Conservation (phyloP, 805 yeast species). For the Grigorovia yakushimaensis region DNA sequence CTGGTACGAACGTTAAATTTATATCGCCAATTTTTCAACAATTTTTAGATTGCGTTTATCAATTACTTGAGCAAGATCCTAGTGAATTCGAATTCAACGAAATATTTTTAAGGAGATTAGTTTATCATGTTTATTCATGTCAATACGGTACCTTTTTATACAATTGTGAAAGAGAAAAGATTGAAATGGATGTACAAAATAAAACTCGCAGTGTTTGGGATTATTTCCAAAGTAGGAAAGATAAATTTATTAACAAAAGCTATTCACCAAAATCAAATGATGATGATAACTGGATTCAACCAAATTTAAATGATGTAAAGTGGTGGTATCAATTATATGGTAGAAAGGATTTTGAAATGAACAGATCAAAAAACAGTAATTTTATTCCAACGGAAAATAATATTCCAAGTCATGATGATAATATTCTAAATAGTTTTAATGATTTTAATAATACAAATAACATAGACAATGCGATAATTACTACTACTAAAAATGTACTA, state of each 20-base stretch:
- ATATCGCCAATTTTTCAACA: slow-evolving; percentile 94
- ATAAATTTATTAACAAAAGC: slow-evolving; percentile 53
- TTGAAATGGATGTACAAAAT: slow-evolving; percentile 31
- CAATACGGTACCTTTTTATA: slow-evolving; percentile 88
- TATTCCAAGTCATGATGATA: not conserved
- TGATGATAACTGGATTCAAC: slow-evolving; percentile 36
- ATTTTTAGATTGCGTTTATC: slow-evolving; percentile 83
- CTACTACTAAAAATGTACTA: slow-evolving; percentile 4
- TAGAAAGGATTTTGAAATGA: slow-evolving; percentile 59
- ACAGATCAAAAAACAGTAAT: slow-evolving; percentile 12
- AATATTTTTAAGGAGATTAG: slow-evolving; percentile 69
- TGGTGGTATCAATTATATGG: slow-evolving; percentile 93
- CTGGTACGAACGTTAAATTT: slow-evolving; percentile 39
- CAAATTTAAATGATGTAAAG: slow-evolving; percentile 38
- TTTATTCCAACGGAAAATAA: not conserved
- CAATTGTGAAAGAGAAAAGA: slow-evolving; percentile 60
- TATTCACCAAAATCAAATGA: slow-evolving; percentile 24
- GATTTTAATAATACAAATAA: not conserved
- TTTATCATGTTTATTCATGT: slow-evolving; percentile 85
- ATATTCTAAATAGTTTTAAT: not conserved
- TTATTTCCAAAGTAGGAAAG: slow-evolving; percentile 67
- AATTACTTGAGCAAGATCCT: slow-evolving; percentile 63
- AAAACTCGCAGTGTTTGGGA: slow-evolving; percentile 85
- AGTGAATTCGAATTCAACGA: slow-evolving; percentile 77
- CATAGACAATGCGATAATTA: not conserved